phyloP scores from a whole-genome alignment of 2,329 filamentous ascomycete genomes.

The Alternaria atra region DNA sequence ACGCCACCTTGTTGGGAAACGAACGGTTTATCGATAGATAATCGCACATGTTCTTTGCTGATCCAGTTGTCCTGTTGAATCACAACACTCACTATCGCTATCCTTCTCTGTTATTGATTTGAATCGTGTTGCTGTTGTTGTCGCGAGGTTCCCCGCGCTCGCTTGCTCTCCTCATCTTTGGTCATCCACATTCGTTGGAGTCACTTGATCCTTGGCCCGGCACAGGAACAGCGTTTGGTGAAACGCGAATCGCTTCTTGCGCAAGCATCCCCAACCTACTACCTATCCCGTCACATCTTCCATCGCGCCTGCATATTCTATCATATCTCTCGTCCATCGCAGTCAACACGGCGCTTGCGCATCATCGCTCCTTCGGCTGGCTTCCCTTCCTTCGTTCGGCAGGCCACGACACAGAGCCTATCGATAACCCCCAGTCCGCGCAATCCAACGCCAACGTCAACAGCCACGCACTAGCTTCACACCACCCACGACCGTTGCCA shows the following conservation, averaged over 20 bases:
- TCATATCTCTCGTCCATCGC: conserved; percentile 3
- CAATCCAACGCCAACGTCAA: conserved; percentile 12
- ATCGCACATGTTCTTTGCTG: background rate
- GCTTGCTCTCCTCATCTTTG: background rate
- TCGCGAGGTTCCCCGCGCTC: conserved; percentile 2
- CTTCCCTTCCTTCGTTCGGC: conserved; percentile 1
- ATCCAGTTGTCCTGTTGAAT: background rate
- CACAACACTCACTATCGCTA: background rate
- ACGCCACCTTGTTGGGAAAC: conserved; percentile 13
- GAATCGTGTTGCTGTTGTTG: background rate
- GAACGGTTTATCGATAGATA: conserved; percentile 5
- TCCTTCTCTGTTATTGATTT: background rate
- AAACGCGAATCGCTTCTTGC: conserved; percentile 44
- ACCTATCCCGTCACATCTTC: conserved; percentile 5
- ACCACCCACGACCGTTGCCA: conserved; percentile 1
- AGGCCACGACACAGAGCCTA: conserved; percentile 10
- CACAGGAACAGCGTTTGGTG: conserved; percentile 43
- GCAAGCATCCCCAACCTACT: conserved; percentile 14
- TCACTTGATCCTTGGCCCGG: conserved; percentile 14
- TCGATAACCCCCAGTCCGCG: conserved; percentile 15
- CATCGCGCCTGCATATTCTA: background rate
- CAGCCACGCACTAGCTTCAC: conserved; percentile 11
- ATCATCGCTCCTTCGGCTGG: conserved; percentile 1
- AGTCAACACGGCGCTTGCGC: conserved; percentile 6
- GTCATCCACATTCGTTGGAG: conserved; percentile 15